Base-by-base conservation (phyloP, 2,329 filamentous ascomycete genomes). In the Stemphylium lycopersici region DNA sequence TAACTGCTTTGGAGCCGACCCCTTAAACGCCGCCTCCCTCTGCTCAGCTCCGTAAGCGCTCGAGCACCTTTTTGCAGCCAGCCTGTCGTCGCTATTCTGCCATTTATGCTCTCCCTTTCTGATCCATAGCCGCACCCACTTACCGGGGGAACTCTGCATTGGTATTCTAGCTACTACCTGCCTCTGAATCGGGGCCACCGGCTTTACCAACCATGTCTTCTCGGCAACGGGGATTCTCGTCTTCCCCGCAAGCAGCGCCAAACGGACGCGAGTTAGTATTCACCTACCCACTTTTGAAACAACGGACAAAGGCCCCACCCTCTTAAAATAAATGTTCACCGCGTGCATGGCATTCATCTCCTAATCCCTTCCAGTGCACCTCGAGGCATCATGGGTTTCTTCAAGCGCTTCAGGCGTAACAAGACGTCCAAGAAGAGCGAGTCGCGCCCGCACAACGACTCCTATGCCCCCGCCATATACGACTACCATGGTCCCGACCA, bases 371-470 rank as follows among this genome's bases (percentile, higher is more conserved):
- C 29, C 58, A 70, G 67, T 47, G 52, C 63, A 31, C 55, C 67
- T 47, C 65, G 69, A 47, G 69, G 71, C 65, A 73, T 74, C 67
- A 81, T 81, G 79, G 79, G 79, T 41, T 76, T 80, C 60, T 76
- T 81, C 67, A 81, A 80, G 70, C 78, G 79, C 60, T 78, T 81
- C 65, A 74, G 78, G 59, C 76, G 75, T 42, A 71, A 71, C 33
- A 78, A 78, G 55, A 76, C 70, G 51, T 71, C 78, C 48, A 78
- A 77, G 69, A 68, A 73, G 59, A 69, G 66, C 54, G 68, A 71
- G 40, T 62, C 65, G 45, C 58, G 48, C 33, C 61, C 62, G 60
- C 73, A 61, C 67, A 68, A 67, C 62, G 65, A 70, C 62, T 58
- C 61, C 46, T 66, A 70, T 48, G 61, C 65, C 56, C 59, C 70